These are phyloP conservation scores for Leucosporidium yakuticum DNA, from an alignment of 768 basidiomycete genomes.

Conservation along the genomic window DNA sequence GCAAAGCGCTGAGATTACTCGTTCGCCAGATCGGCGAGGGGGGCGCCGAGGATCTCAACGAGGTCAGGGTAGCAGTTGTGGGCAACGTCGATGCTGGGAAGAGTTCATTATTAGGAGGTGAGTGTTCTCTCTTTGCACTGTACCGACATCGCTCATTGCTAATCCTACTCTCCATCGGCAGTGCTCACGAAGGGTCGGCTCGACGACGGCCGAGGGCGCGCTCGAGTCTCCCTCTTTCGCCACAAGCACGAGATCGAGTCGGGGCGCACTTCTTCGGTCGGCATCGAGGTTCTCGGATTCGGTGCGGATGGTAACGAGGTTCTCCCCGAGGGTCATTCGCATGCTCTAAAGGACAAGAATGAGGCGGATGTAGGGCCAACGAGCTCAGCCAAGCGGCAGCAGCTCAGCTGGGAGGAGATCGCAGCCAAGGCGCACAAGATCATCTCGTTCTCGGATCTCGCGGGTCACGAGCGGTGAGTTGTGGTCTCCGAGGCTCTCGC, in stretches of 20 bases:
- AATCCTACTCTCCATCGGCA: conserved; percentile 64
- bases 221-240: conserved; percentile 79
- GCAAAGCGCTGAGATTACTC: conserved; percentile 17
- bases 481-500: background rate
- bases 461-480: conserved; percentile 83
- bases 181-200: conserved; percentile 81
- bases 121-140: background rate
- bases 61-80: conserved; percentile 91
- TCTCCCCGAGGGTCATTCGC: conserved; percentile 29
- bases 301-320: conserved; percentile 19
- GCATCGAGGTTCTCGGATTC: conserved; percentile 71
- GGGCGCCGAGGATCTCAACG: conserved; percentile 46
- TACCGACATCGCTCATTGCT: background rate
- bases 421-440: conserved; percentile 83
- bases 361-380: conserved; percentile 28
- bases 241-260: conserved; percentile 96
- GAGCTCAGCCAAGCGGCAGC: conserved; percentile 52
- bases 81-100: conserved; percentile 65
- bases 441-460: conserved; percentile 89
- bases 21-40: conserved; percentile 18
- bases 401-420: conserved; percentile 93
- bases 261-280: conserved; percentile 70
- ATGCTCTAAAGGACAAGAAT: conserved; percentile 26
- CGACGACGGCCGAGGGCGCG: conserved; percentile 38
- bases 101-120: conserved; percentile 20